Conservation (phyloP, 495 filamentous ascomycete genomes). For the Xanthoparmelia taractica region DNA sequence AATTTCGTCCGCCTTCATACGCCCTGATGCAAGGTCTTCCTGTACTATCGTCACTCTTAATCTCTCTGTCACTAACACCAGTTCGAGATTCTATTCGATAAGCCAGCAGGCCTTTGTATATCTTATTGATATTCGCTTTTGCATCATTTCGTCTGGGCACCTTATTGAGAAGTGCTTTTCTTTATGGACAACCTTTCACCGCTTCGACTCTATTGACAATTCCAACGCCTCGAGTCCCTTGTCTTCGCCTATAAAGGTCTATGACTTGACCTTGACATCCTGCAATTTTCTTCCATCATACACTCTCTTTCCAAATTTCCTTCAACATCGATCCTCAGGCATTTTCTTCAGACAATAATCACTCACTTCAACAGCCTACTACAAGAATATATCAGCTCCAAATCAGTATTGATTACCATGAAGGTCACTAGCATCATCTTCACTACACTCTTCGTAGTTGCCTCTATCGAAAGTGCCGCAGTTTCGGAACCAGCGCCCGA, state of each 20-base stretch:
- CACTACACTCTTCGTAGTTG: constrained; percentile 36
- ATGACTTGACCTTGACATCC: not conserved
- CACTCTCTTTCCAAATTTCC: not conserved
- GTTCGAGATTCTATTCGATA: not conserved
- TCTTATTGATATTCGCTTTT: constrained; percentile 16
- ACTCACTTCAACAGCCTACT: constrained; percentile 9
- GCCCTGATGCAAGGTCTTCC: not conserved
- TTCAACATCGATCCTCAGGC: constrained; percentile 15
- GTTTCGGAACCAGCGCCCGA: not conserved
- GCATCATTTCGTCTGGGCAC: not conserved
- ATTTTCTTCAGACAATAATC: constrained; percentile 12
- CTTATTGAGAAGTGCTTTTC: constrained; percentile 1
- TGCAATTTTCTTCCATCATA: not conserved
- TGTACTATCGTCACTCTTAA: not conserved
- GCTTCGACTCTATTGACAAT: constrained; percentile 1
- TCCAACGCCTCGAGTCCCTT: not conserved
- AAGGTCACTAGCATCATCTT: constrained; percentile 38
- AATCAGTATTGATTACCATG: constrained; percentile 34
- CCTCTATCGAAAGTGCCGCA: constrained; percentile 33
- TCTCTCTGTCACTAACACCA: not conserved
- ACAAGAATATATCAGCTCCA: constrained; percentile 14
- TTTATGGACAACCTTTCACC: constrained; percentile 14
- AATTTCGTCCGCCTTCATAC: not conserved
- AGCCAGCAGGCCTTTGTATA: not conserved
- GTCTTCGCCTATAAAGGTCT: constrained; percentile 7